Evolutionary conservation across 352 stramenopile genomes (phyloP).

Genomic region (Halophytophthora polymorphica): DNA sequence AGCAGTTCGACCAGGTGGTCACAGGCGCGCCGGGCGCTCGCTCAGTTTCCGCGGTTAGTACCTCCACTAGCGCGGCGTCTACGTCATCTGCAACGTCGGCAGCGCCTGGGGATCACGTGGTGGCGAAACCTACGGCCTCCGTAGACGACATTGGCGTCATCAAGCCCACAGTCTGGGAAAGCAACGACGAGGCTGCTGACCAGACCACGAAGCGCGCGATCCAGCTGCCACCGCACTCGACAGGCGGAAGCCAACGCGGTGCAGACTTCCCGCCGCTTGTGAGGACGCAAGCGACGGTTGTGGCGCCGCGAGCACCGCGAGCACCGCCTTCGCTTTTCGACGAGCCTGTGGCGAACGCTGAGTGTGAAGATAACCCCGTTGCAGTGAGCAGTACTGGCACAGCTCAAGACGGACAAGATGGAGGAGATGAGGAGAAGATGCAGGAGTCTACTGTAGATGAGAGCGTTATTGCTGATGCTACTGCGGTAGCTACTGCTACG

Average conservation of each 20-base stretch:
- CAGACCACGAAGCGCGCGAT: neutral
- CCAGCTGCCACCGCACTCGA: conserved; percentile 20
- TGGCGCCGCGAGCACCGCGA: neutral
- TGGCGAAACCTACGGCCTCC: neutral
- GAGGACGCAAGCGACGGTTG: neutral
- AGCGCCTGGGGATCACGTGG: neutral
- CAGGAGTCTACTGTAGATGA: neutral
- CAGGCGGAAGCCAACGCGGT: conserved; percentile 10
- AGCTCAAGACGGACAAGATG: neutral
- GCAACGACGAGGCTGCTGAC: conserved; percentile 1
- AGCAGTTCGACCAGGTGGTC: conserved; percentile 84
- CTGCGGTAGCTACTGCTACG: neutral
- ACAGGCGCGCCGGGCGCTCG: conserved; percentile 21
- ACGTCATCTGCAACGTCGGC: neutral
- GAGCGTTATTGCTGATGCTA: neutral
- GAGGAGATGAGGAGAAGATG: conserved; percentile 1
- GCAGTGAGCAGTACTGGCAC: too few species aligned
- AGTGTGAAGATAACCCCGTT: too few species aligned
- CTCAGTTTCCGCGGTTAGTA: neutral
- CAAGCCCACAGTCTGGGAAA: conserved; percentile 16
- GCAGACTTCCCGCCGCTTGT: neutral
- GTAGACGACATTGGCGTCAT: conserved; percentile 29
- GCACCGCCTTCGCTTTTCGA: neutral
- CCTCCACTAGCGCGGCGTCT: neutral
- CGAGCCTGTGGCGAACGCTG: too few species aligned